phyloP scores from a whole-genome alignment of 2,329 filamentous ascomycete genomes.

The Chrysoporthe puriensis region DNA sequence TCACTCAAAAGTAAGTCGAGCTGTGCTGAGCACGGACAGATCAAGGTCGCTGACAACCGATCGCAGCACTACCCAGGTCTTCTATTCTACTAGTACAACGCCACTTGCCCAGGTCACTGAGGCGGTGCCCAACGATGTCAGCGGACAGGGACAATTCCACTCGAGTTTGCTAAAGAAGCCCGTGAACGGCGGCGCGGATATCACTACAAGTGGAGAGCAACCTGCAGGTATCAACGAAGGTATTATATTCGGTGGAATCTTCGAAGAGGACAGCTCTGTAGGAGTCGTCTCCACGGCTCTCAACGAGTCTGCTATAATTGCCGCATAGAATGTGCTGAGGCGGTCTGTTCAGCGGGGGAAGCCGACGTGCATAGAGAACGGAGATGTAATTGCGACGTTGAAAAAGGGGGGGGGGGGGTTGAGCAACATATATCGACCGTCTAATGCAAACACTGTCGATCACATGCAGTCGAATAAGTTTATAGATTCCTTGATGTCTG shows the following conservation, averaged over 20 bases:
- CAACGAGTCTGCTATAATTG: neutral
- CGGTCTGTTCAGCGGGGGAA: neutral
- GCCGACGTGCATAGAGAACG: neutral
- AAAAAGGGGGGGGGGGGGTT: neutral
- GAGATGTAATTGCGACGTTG: too few species aligned
- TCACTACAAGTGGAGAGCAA: slow-evolving; percentile 53
- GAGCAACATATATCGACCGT: neutral
- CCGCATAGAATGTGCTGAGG: neutral
- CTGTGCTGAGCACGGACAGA: too few species aligned
- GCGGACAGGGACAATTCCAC: slow-evolving; percentile 64
- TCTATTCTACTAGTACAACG: slow-evolving; percentile 55
- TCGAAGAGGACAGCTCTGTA: slow-evolving; percentile 52
- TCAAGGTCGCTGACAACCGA: neutral
- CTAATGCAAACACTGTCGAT: neutral
- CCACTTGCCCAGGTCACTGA: slow-evolving; percentile 52
- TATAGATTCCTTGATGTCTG: neutral
- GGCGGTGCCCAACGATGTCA: slow-evolving; percentile 53
- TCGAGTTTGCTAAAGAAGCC: slow-evolving; percentile 67
- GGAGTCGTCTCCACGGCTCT: slow-evolving; percentile 44
- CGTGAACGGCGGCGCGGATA: slow-evolving; percentile 47
- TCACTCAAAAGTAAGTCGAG: slow-evolving; percentile 53
- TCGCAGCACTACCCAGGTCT: slow-evolving; percentile 58
- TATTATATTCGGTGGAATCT: slow-evolving; percentile 56
- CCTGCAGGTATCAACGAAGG: slow-evolving; percentile 54
- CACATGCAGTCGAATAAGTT: neutral